Evolutionary conservation across 148 eudicot genomes (phyloP), one percentile per base, ranked within the genome.

Genomic region (Rhododendron simsii): DNA sequence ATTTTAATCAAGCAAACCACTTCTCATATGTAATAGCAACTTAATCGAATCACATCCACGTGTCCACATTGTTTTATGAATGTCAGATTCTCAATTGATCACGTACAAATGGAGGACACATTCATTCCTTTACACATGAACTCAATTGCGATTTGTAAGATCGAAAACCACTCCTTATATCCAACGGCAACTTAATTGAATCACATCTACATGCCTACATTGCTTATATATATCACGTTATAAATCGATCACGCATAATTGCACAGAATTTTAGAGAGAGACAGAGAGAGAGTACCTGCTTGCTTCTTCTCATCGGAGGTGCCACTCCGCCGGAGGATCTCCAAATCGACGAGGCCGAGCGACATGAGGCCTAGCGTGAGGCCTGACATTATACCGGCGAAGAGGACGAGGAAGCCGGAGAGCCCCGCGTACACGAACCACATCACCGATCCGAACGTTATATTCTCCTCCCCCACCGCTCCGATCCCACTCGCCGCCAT

Each of bases 351-450:
- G 74, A 92, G 97, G 82, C 95, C 92, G 30, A 95, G 82, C 10
- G 98, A 95, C 98, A 95, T 95, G 84, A 95, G 90, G 21, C 98
- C 98, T 35, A 95, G 89, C 4, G 98, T 95, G 45, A 95, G 89
- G 55, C 98, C 98, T 10, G 98, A 95, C 98, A 95, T 95, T 0
- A 94, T 87, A 7, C 98, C 98, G 35, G 98, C 98, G 88, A 95
- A 95, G 0, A 95, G 83, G 2, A 95, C 98, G 1, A 95, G 88
- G 0, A 91, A 53, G 59, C 90, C 87, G n/a, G 93, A 95, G 33
- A 94, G n/a, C 2, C 94, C 96, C 20, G 86, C 94, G 78, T 95
- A 95, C 1, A 89, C 65, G 89, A 86, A 95, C 91, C 92, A 95
- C 90, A 67, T 83, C 15, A 91, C 84, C 37, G 94, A 82, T 50